Percentiles rank a stretch among this genome's conserved stretches.
Conservation (phyloP, 148 eudicot genomes). For the Dianthus caryophyllus region DNA sequence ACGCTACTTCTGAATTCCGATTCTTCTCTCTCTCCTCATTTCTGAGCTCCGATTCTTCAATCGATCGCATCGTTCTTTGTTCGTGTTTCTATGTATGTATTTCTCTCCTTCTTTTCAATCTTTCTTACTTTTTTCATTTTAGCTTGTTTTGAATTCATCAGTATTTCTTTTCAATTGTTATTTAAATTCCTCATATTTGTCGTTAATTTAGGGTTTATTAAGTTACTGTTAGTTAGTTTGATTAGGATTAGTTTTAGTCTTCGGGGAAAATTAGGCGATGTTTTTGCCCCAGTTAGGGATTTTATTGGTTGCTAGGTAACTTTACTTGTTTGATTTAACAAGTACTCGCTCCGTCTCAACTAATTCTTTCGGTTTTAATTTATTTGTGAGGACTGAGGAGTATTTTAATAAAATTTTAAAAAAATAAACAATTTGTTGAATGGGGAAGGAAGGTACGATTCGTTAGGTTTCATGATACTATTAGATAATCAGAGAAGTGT, state of each 20-base stretch:
- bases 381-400: background rate
- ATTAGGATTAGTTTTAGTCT: background rate
- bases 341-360: background rate
- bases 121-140: background rate
- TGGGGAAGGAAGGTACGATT: background rate
- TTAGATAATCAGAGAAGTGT: background rate
- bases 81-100: background rate
- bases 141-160: background rate
- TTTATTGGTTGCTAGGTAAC: background rate
- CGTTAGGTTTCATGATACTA: background rate
- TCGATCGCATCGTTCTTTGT: background rate
- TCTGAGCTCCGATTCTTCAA: background rate
- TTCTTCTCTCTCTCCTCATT: conserved; percentile 7
- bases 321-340: background rate
- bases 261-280: background rate
- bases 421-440: no score
- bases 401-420: background rate
- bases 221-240: background rate
- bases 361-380: background rate
- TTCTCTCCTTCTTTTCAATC: background rate
- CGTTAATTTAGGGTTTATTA: background rate
- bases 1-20: background rate
- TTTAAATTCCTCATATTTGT: background rate
- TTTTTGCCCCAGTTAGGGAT: background rate
- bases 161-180: background rate